Evolutionary conservation across 208 protist genomes (phyloP), one percentile per base, ranked within the genome.

Genomic region (Trypanosoma mega): DNA sequence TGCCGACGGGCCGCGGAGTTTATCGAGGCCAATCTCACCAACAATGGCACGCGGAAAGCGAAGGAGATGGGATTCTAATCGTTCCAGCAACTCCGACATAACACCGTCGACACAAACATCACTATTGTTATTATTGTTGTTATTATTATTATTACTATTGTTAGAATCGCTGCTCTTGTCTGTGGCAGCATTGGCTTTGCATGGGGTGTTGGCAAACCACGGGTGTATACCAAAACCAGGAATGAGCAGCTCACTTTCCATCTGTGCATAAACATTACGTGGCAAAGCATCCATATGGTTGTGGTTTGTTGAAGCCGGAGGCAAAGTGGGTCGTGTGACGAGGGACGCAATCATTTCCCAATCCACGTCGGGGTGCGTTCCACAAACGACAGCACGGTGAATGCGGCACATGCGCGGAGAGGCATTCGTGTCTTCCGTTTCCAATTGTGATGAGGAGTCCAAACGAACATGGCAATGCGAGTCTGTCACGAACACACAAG

Each of bases 21-120:
- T 90, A 49, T 95, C 85, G 0, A 95, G 75, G 21, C 88, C 85
- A 71, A 95, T 92, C 52, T 95, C 88, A 1, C 74, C 85, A 12
- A 95, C 88, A 55, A 91, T 80, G 6, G 82, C 83, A 9, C 49
- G 33, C 3, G 83, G 85, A 51, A 74, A 68, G 8, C 21, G 34
- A 8, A 44, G 29, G 14, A 94, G 65, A 14, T 60, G 41, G 11
- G 26, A 23, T 55, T 87, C 78, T n/a, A 92, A 63, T 1, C 57
- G 31, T 4, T 18, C n/a, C 3, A 91, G 54, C 12, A 85, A 53
- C 16, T 70, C 55, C 37, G 39, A 6, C 56, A 39, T 51, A 3
- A 4, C 52, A 3, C n/a, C 33, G 24, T 9, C 49, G 27, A 7
- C 30, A 31, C 49, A 24, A 1, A 12, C 49, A 33, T 43, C 33